phyloP scores from a whole-genome alignment of 345 rosid genomes.

The Passiflora organensis region DNA sequence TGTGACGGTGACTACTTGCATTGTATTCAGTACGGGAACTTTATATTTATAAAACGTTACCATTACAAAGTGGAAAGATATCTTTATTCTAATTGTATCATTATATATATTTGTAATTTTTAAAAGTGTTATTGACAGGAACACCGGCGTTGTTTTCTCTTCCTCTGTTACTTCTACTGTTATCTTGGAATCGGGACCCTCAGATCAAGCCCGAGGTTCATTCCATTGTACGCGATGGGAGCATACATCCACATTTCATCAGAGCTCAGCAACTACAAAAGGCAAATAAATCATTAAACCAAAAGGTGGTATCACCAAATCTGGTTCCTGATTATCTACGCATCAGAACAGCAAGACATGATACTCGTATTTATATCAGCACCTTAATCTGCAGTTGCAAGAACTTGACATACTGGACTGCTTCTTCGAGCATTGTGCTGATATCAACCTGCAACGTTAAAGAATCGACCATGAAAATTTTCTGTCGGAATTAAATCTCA shows the following conservation, averaged over 20 bases:
- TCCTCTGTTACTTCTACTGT: slow-evolving; percentile 7
- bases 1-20: neutral
- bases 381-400: slow-evolving; percentile 88
- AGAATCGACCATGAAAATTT: too few species aligned
- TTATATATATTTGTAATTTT: too few species aligned
- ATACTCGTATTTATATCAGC: neutral
- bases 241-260: slow-evolving; percentile 93
- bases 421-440: slow-evolving; percentile 96
- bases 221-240: slow-evolving; percentile 82
- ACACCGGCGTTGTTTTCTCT: too few species aligned
- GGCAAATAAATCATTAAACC: neutral
- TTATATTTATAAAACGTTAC: neutral
- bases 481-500: too few species aligned
- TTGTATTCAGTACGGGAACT: slow-evolving; percentile 1
- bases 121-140: too few species aligned
- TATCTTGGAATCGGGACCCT: slow-evolving; percentile 25
- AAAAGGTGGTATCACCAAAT: neutral
- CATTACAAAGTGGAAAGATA: slow-evolving; percentile 12
- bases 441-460: slow-evolving; percentile 62
- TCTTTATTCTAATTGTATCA: slow-evolving; percentile 11
- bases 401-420: slow-evolving; percentile 79
- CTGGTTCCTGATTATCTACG: neutral
- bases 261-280: slow-evolving; percentile 67
- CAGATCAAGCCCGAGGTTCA: slow-evolving; percentile 60
- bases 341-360: too few species aligned